phyloP scores from a whole-genome alignment of 306 rosid species.

The Cucurbita argyrosperma region DNA sequence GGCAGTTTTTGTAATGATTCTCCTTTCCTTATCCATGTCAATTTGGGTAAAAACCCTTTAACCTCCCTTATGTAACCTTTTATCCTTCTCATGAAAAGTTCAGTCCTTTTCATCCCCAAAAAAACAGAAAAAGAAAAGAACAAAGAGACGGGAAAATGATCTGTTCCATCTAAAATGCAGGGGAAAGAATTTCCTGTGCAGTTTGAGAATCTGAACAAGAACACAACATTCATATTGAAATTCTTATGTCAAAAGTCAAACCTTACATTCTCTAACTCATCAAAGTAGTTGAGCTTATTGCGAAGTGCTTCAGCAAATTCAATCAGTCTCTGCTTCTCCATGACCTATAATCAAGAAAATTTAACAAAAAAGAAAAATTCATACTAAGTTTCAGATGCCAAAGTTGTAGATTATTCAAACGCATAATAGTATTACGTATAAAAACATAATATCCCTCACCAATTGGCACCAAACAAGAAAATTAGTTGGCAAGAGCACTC shows the following conservation, averaged over 20 bases:
- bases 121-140: background rate
- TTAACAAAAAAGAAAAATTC: background rate
- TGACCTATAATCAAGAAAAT: constrained; percentile 38
- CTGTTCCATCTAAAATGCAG: background rate
- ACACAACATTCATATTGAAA: background rate
- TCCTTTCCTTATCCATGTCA: background rate
- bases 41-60: background rate
- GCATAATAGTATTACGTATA: background rate
- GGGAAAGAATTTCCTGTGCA: background rate
- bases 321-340: constrained; percentile 80
- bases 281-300: constrained; percentile 88
- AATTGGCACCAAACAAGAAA: background rate
- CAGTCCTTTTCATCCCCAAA: background rate
- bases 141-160: background rate
- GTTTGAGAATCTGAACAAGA: background rate
- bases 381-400: background rate
- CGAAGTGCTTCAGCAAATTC: constrained; percentile 93
- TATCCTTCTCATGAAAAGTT: background rate
- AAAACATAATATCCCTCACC: background rate
- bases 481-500: background rate
- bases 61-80: background rate
- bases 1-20: background rate
- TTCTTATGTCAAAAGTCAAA: constrained; percentile 58
- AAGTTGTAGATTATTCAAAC: background rate
- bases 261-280: constrained; percentile 99